phyloP scores from a whole-genome alignment of 2,329 filamentous ascomycete species.

The Penicillium sp. region DNA sequence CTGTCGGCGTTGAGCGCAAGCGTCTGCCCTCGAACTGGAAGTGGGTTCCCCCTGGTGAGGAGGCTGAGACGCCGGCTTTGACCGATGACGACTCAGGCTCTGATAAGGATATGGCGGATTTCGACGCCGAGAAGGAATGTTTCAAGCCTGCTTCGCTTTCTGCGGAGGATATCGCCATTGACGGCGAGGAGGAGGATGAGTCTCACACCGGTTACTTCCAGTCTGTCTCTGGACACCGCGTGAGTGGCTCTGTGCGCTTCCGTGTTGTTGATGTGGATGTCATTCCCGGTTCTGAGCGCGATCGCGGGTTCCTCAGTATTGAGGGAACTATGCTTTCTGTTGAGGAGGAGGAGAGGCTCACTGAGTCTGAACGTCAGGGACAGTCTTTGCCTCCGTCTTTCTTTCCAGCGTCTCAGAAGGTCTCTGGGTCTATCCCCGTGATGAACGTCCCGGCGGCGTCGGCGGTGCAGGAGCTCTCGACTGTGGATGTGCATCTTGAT shows the following conservation, averaged over 20 bases:
- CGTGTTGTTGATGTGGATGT: slow-evolving; percentile 78
- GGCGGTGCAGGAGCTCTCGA: slow-evolving; percentile 14
- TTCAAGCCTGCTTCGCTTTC: slow-evolving; percentile 39
- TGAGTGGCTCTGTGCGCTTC: slow-evolving; percentile 71
- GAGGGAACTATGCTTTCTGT: slow-evolving; percentile 80
- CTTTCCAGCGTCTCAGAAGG: slow-evolving; percentile 9
- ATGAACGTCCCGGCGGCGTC: slow-evolving; percentile 11
- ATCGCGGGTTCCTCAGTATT: slow-evolving; percentile 76
- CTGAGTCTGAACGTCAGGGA: slow-evolving; percentile 51
- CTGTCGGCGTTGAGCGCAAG: slow-evolving; percentile 76
- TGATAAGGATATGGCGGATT: slow-evolving; percentile 17
- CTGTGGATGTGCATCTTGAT: slow-evolving; percentile 19
- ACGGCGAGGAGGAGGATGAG: slow-evolving; percentile 51
- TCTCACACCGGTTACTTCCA: slow-evolving; percentile 69
- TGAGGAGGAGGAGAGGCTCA: slow-evolving; percentile 62
- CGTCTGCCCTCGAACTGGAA: slow-evolving; percentile 75
- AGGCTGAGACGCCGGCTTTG: slow-evolving; percentile 20
- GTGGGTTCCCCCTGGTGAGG: slow-evolving; percentile 65
- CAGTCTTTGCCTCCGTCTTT: slow-evolving; percentile 32
- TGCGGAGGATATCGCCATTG: slow-evolving; percentile 33
- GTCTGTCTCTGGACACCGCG: slow-evolving; percentile 65
- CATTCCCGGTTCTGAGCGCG: slow-evolving; percentile 65
- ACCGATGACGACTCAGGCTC: slow-evolving; percentile 31
- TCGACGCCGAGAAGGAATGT: slow-evolving; percentile 40
- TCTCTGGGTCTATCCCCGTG: slow-evolving; percentile 24